Evolutionary conservation across 164 flowering plant species (phyloP).

Genomic region (Houttuynia cordata): DNA sequence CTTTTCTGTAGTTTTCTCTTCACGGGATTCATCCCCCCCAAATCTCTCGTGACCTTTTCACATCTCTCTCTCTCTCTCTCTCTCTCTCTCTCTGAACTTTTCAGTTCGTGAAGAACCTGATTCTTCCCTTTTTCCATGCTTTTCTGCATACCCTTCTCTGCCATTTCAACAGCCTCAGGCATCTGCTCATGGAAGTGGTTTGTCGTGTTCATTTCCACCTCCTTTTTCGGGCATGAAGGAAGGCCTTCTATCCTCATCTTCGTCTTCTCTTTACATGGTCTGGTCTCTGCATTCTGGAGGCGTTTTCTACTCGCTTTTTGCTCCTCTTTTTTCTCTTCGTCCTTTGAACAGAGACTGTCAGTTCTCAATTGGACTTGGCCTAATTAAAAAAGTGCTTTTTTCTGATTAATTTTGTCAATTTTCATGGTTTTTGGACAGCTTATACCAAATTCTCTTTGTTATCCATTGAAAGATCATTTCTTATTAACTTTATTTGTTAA

Average conservation of each 20-base stretch:
- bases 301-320: too few relatives aligned
- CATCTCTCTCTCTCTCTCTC: neutral
- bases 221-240: neutral
- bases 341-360: neutral
- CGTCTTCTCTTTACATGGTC: neutral
- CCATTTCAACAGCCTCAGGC: neutral
- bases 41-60: constrained; percentile 8
- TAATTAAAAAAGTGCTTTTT: too few relatives aligned
- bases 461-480: too few relatives aligned
- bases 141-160: neutral
- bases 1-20: too few relatives aligned
- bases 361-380: too few relatives aligned
- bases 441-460: too few relatives aligned
- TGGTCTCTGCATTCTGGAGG: too few relatives aligned
- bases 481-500: neutral
- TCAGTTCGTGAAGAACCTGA: constrained; percentile 38
- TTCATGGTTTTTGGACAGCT: too few relatives aligned
- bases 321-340: neutral
- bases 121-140: constrained; percentile 18
- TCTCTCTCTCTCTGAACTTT: constrained; percentile 3
- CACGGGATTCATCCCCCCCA: too few relatives aligned
- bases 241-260: neutral
- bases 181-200: neutral
- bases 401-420: too few relatives aligned
- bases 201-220: too few relatives aligned